A percentile compares a stretch with the other conserved stretches of the same genome.
Conservation (phyloP, 805 yeast genomes). For the Saturnispora mendoncae region DNA sequence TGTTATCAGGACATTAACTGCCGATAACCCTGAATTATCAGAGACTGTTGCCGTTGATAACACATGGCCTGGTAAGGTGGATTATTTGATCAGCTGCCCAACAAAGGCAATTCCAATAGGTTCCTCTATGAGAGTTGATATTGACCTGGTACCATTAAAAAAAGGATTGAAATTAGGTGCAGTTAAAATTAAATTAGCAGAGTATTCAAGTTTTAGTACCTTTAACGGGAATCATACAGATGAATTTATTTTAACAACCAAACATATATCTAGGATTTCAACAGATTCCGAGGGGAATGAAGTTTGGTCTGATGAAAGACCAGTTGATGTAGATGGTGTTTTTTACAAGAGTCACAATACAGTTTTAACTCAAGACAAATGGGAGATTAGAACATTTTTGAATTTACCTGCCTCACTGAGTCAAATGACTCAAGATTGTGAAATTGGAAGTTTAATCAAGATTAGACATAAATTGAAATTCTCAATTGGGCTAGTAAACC, state of each 20-base stretch:
- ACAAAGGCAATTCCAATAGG: conserved; percentile 88
- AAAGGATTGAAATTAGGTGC: conserved; percentile 76
- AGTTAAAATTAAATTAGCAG: conserved; percentile 60
- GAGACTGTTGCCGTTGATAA: conserved; percentile 93
- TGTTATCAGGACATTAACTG: conserved; percentile 75
- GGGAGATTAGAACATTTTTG: conserved; percentile 63
- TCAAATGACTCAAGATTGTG: conserved; percentile 81
- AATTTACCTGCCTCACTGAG: conserved; percentile 66
- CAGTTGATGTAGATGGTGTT: conserved; percentile 31
- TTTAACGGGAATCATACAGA: conserved; percentile 48
- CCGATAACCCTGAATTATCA: conserved; percentile 78
- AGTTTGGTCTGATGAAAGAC: conserved; percentile 30
- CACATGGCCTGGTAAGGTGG: conserved; percentile 92
- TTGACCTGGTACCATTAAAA: conserved; percentile 66
- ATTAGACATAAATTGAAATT: conserved; percentile 86
- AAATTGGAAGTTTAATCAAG: conserved; percentile 56
- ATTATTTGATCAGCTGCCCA: conserved; percentile 80
- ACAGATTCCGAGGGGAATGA: conserved; percentile 34
- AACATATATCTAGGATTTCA: conserved; percentile 34
- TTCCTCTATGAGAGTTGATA: conserved; percentile 57
- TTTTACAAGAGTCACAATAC: conserved; percentile 27
- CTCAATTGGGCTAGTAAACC: conserved; percentile 66
- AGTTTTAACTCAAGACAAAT: conserved; percentile 42
- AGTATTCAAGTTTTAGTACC: conserved; percentile 51
- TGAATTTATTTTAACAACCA: conserved; percentile 51